Conservation (phyloP, 1,284 basidiomycete genomes). For the Xerocomus amazonicus region DNA sequence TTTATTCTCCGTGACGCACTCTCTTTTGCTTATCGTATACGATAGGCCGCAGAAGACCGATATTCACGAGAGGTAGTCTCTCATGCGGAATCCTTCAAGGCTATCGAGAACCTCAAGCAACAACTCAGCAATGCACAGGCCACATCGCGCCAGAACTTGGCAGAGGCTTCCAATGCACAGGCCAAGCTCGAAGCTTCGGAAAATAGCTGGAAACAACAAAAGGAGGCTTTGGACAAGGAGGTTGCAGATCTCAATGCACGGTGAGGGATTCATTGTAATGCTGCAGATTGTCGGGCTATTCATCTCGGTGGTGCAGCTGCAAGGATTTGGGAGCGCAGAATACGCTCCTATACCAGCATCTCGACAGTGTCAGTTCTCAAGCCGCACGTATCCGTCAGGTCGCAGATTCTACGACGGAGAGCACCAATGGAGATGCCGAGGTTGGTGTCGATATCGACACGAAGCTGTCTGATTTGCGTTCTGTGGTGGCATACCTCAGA, state of each 20-base stretch:
- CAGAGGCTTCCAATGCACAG: slow-evolving; percentile 67
- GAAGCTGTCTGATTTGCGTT: slow-evolving; percentile 69
- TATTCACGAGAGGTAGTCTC: slow-evolving; percentile 79
- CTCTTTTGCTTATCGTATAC: background rate
- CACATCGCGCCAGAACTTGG: slow-evolving; percentile 52
- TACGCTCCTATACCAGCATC: slow-evolving; percentile 73
- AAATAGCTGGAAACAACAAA: slow-evolving; percentile 77
- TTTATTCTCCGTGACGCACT: background rate
- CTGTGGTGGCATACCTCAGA: slow-evolving; percentile 79
- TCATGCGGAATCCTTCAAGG: slow-evolving; percentile 80
- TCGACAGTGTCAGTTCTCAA: slow-evolving; percentile 82
- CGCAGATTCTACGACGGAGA: slow-evolving; percentile 47
- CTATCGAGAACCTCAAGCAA: slow-evolving; percentile 60
- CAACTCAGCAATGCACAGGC: slow-evolving; percentile 53
- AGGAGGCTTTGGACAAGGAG: slow-evolving; percentile 74
- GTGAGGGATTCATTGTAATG: slow-evolving; percentile 36
- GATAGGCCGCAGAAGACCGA: slow-evolving; percentile 72
- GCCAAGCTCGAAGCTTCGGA: slow-evolving; percentile 70
- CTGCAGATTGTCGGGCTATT: background rate
- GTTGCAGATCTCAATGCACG: slow-evolving; percentile 65
- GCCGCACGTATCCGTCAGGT: slow-evolving; percentile 74
- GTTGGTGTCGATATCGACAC: slow-evolving; percentile 48
- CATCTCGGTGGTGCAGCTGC: slow-evolving; percentile 43
- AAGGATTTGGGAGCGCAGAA: slow-evolving; percentile 81
- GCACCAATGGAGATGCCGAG: slow-evolving; percentile 43